These are phyloP conservation scores for Tolypocladium paradoxum DNA, from an alignment of 2,329 filamentous ascomycete species.

Conservation along the genomic window DNA sequence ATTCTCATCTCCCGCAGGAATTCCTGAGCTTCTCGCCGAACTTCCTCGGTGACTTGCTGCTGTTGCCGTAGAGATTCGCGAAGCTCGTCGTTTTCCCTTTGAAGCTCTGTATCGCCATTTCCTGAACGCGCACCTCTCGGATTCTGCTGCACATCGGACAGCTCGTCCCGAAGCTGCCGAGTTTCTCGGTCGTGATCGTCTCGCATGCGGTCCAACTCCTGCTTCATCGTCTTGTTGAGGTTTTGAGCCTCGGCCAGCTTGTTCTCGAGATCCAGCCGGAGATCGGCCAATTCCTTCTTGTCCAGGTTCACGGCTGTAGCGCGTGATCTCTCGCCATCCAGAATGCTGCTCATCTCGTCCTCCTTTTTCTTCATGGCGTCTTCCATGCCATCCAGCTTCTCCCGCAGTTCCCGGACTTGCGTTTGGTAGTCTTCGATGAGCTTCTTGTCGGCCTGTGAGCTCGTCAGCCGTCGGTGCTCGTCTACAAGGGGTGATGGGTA, in stretches of 20 bases:
- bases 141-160: conserved; percentile 32
- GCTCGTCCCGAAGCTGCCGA: conserved; percentile 43
- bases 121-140: conserved; percentile 12
- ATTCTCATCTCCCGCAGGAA: conserved; percentile 84
- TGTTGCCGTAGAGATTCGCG: conserved; percentile 59
- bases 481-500: neutral
- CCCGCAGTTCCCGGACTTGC: conserved; percentile 64
- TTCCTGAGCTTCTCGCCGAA: conserved; percentile 69
- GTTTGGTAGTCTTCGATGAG: conserved; percentile 68
- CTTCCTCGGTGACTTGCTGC: conserved; percentile 74
- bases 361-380: conserved; percentile 59
- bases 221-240: conserved; percentile 68
- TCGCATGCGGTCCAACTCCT: conserved; percentile 66
- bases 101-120: conserved; percentile 41
- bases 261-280: conserved; percentile 57
- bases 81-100: conserved; percentile 59
- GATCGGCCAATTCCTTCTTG: conserved; percentile 59
- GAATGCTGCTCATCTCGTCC: conserved; percentile 50
- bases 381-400: conserved; percentile 64
- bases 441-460: conserved; percentile 52
- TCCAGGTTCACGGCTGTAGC: conserved; percentile 45
- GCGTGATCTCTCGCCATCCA: conserved; percentile 47
- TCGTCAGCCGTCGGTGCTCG: conserved; percentile 6
- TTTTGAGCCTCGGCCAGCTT: conserved; percentile 65
- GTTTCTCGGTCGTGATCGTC: conserved; percentile 56